phyloP scores from a whole-genome alignment of 768 basidiomycete genomes.

The Russula dissimulans region DNA sequence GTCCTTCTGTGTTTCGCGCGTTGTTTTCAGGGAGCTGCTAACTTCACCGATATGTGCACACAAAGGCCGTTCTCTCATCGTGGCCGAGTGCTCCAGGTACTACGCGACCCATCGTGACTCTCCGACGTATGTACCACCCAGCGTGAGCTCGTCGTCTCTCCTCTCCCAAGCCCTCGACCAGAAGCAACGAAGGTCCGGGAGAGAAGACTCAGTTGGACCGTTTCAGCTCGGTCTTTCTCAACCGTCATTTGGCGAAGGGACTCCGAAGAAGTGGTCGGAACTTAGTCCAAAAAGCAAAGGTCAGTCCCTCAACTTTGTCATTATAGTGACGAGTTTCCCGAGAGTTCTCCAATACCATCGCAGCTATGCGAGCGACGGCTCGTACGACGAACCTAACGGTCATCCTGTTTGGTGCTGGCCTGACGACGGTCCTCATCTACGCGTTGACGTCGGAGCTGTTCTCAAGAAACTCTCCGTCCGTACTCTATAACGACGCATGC shows the following conservation, averaged over 20 bases:
- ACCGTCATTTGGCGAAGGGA: slow-evolving; percentile 43
- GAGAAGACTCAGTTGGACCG: slow-evolving; percentile 62
- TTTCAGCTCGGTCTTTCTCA: slow-evolving; percentile 67
- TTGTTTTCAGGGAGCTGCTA: background rate
- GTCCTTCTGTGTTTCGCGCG: background rate
- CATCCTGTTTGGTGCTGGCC: slow-evolving; percentile 67
- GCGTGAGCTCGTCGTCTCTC: slow-evolving; percentile 36
- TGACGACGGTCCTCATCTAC: slow-evolving; percentile 68
- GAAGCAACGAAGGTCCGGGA: slow-evolving; percentile 32
- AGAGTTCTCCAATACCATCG: background rate
- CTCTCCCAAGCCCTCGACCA: slow-evolving; percentile 61
- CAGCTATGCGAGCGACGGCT: slow-evolving; percentile 46
- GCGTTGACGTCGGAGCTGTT: slow-evolving; percentile 77
- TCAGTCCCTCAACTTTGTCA: slow-evolving; percentile 21
- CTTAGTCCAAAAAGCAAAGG: slow-evolving; percentile 71
- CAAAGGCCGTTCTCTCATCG: background rate
- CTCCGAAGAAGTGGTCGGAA: slow-evolving; percentile 70
- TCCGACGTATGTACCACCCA: background rate
- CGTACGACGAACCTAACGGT: slow-evolving; percentile 44
- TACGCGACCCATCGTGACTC: slow-evolving; percentile 14
- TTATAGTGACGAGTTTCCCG: background rate
- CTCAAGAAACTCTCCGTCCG: slow-evolving; percentile 82
- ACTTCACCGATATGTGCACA: background rate
- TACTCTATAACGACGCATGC: slow-evolving; percentile 58
- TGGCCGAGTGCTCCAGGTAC: background rate